These are phyloP conservation scores for Protomyces pachydermus DNA, from an alignment of 1,139 yeast species.

Conservation along the genomic window DNA sequence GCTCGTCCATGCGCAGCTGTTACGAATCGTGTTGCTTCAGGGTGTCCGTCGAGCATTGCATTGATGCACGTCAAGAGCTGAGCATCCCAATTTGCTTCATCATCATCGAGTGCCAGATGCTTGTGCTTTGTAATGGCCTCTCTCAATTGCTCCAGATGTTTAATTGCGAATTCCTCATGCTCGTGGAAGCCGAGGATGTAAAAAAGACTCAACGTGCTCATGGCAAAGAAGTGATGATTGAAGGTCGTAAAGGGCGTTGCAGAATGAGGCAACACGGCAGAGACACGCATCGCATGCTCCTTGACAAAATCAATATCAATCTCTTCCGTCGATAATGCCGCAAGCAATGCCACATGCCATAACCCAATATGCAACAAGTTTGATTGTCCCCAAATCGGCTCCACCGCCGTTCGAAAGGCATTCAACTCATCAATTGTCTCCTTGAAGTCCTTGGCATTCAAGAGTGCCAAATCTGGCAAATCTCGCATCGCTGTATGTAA, in stretches of 20 bases:
- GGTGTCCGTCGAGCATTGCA: slow-evolving; percentile 3
- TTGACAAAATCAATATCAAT: slow-evolving; percentile 31
- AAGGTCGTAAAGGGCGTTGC: slow-evolving; percentile 31
- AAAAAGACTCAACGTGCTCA: slow-evolving; percentile 32
- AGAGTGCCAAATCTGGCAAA: neutral
- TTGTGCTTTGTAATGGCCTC: slow-evolving; percentile 25
- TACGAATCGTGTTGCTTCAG: neutral
- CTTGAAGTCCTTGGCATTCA: neutral
- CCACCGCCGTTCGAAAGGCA: slow-evolving; percentile 32
- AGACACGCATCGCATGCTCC: slow-evolving; percentile 32
- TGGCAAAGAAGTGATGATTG: slow-evolving; percentile 33
- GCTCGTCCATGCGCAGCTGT: neutral
- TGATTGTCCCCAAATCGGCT: slow-evolving; percentile 33
- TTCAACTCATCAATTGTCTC: neutral
- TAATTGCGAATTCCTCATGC: slow-evolving; percentile 31
- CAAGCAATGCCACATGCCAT: slow-evolving; percentile 32
- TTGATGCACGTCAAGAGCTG: slow-evolving; percentile 13
- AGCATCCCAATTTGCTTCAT: slow-evolving; percentile 27
- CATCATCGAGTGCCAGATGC: slow-evolving; percentile 25
- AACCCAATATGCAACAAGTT: slow-evolving; percentile 32
- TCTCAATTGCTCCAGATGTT: slow-evolving; percentile 16
- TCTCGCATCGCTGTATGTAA: neutral
- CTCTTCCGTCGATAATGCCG: slow-evolving; percentile 26
- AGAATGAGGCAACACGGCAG: slow-evolving; percentile 28
- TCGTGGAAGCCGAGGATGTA: slow-evolving; percentile 31